Conservation (phyloP, 148 eudicot species). For the Talinum fruticosum region DNA sequence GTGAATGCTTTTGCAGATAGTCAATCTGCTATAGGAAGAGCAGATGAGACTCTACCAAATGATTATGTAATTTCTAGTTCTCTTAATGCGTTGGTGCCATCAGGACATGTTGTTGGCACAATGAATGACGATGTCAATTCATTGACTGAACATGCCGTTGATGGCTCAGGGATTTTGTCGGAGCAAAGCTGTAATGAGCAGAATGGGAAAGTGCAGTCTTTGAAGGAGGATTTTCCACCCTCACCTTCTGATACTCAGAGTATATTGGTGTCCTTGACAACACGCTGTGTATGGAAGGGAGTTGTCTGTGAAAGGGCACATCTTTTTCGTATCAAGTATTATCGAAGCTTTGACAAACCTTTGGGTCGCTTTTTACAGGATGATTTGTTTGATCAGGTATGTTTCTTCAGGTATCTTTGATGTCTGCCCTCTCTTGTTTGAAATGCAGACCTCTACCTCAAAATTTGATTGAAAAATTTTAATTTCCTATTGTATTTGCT, state of each 20-base stretch:
- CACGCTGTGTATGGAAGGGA: slow-evolving; percentile 96
- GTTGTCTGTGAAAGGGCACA: slow-evolving; percentile 90
- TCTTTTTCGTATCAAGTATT: slow-evolving; percentile 91
- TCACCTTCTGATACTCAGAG: slow-evolving; percentile 87
- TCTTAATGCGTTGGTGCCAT: slow-evolving; percentile 21
- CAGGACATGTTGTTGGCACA: slow-evolving; percentile 17
- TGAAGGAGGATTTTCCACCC: slow-evolving; percentile 70
- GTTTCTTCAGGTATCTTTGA: neutral
- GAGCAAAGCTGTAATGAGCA: slow-evolving; percentile 37
- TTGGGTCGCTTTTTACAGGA: slow-evolving; percentile 89
- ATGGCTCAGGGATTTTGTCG: slow-evolving; percentile 27
- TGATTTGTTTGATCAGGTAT: slow-evolving; percentile 83
- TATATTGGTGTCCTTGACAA: slow-evolving; percentile 81
- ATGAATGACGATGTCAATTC: slow-evolving; percentile 18
- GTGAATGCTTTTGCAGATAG: slow-evolving; percentile 27
- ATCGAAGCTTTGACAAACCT: slow-evolving; percentile 88
- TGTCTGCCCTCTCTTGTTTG: neutral
- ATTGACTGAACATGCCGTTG: slow-evolving; percentile 20
- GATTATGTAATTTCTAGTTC: slow-evolving; percentile 25
- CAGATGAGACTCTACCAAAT: slow-evolving; percentile 19
- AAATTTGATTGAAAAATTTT: slow-evolving; percentile 8
- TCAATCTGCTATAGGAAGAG: slow-evolving; percentile 25
- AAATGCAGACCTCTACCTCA: neutral
- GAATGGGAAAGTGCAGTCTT: slow-evolving; percentile 34
- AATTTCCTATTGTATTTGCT: slow-evolving; percentile 12